Conservation (phyloP, 768 basidiomycete species). For the Podaxis sp. region DNA sequence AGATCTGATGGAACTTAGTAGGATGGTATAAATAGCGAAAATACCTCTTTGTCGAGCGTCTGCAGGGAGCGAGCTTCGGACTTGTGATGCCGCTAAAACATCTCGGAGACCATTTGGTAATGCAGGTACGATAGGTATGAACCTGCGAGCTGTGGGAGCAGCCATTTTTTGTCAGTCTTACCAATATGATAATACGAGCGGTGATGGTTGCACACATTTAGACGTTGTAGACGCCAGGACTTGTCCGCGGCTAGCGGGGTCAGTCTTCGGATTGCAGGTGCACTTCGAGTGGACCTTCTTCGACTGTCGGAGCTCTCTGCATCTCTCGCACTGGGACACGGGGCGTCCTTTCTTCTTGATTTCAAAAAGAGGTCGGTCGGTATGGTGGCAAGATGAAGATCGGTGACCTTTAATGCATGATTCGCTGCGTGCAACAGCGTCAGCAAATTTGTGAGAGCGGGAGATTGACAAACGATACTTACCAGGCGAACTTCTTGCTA, state of each 20-base stretch:
- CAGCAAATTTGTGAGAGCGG: conserved; percentile 2
- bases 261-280: conserved; percentile 52
- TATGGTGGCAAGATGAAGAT: conserved; percentile 84
- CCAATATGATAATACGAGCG: neutral
- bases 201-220: conserved; percentile 34
- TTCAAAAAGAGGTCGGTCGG: conserved; percentile 87
- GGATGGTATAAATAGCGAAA: conserved; percentile 6
- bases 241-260: conserved; percentile 29
- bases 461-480: conserved; percentile 17
- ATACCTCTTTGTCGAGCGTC: conserved; percentile 53
- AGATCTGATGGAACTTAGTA: neutral
- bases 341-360: conserved; percentile 94
- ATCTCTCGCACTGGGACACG: conserved; percentile 84
- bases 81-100: conserved; percentile 32
- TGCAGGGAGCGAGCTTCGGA: conserved; percentile 27
- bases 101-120: conserved; percentile 75
- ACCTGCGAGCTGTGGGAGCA: conserved; percentile 50
- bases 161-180: conserved; percentile 8
- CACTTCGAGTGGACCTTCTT: conserved; percentile 83
- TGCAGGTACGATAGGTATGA: conserved; percentile 68
- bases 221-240: conserved; percentile 33
- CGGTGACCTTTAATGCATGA: conserved; percentile 95
- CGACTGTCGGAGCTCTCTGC: conserved; percentile 78
- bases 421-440: conserved; percentile 48
- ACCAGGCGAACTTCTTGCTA: conserved; percentile 79